phyloP scores from a whole-genome alignment of 2,329 filamentous ascomycete genomes.

The Pseudocercospora ulei region DNA sequence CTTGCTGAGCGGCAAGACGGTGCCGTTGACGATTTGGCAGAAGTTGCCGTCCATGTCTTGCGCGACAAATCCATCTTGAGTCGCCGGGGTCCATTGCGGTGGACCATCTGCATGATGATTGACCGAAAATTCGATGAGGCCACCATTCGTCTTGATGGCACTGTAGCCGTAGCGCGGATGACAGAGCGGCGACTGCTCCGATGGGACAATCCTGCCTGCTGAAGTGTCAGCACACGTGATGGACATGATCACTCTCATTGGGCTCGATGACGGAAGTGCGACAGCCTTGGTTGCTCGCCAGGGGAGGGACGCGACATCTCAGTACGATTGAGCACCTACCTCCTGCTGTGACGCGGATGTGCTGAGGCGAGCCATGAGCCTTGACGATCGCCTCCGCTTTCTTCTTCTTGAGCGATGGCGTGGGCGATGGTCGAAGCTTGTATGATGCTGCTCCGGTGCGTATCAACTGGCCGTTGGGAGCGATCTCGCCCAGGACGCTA shows the following conservation, averaged over 20 bases:
- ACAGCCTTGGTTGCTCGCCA: too few species aligned
- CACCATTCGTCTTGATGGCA: constrained; percentile 34
- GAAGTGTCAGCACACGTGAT: neutral
- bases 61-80: constrained; percentile 33
- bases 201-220: constrained; percentile 40
- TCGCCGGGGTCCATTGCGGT: constrained; percentile 23
- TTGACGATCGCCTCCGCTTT: constrained; percentile 45
- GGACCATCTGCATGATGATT: constrained; percentile 29
- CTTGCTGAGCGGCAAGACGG: constrained; percentile 31
- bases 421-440: constrained; percentile 38
- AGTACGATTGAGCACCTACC: too few species aligned
- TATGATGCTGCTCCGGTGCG: constrained; percentile 19
- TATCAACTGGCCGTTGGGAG: constrained; percentile 30
- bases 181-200: constrained; percentile 37
- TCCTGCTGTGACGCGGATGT: constrained; percentile 45
- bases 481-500: constrained; percentile 32
- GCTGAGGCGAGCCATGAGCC: constrained; percentile 45
- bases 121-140: constrained; percentile 35
- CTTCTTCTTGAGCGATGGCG: constrained; percentile 44
- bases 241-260: too few species aligned
- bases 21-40: constrained; percentile 35
- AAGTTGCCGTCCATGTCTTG: constrained; percentile 34
- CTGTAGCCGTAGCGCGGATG: constrained; percentile 36
- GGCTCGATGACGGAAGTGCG: too few species aligned
- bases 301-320: too few species aligned